Evolutionary conservation across 768 basidiomycete species (phyloP).

Genomic region (Hygrophorus russula): DNA sequence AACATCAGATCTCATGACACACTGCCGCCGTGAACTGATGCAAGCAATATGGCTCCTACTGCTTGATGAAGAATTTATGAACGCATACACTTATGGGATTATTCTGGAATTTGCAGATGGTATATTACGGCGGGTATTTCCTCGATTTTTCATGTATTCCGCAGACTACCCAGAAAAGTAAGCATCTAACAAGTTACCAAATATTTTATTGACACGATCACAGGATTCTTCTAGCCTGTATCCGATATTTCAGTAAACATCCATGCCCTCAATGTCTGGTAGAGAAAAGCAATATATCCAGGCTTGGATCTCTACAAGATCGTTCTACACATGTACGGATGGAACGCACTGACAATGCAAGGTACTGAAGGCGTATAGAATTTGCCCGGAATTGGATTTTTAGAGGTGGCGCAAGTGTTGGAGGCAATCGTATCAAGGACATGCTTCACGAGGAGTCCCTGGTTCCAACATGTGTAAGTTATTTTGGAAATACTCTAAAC

Average conservation of each 20-base stretch:
- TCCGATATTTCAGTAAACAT: slow-evolving; percentile 11
- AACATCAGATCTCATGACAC: slow-evolving; percentile 5
- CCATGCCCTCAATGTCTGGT: slow-evolving; percentile 14
- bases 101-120: slow-evolving; percentile 15
- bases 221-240: slow-evolving; percentile 13
- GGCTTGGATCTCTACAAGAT: slow-evolving; percentile 1
- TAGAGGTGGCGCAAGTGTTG: not conserved
- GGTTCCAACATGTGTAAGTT: slow-evolving; percentile 6
- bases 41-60: no score
- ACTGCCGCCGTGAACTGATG: slow-evolving; percentile 16
- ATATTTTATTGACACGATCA: not conserved
- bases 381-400: slow-evolving; percentile 2
- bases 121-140: no score
- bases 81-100: slow-evolving; percentile 15
- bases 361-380: not conserved
- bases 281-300: slow-evolving; percentile 1
- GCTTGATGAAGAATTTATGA: slow-evolving; percentile 15
- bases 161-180: slow-evolving; percentile 24
- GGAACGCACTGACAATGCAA: not conserved
- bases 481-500: not conserved
- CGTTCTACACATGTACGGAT: not conserved
- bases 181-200: not conserved
- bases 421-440: not conserved
- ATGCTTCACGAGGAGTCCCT: slow-evolving; percentile 1
- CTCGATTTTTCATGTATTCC: no score